Evolutionary conservation across 2,329 filamentous ascomycete genomes (phyloP), one percentile per base, ranked within the genome.

Genomic region (Xylariaceae sp.): DNA sequence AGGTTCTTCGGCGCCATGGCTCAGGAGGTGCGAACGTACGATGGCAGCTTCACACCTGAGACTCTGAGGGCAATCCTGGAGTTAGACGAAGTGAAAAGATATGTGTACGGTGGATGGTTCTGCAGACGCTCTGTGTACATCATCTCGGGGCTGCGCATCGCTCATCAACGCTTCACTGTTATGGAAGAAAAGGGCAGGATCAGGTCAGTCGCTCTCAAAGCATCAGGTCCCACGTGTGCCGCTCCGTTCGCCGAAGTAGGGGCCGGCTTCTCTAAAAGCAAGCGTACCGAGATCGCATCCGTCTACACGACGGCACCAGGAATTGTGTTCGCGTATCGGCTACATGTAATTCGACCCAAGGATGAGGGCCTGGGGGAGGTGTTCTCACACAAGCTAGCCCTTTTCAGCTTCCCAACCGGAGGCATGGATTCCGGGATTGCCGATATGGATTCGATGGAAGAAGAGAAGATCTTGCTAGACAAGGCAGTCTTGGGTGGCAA

Each of bases 321-420:
- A 9, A 53, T 53, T 31, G 50, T 53, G 30, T 47, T 53, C 44
- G 50, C 50, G 37, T 53, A 47, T 37, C 50, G 37, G 37, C 50
- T 53, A 6, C 50, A 52, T 19, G 30, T 42, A 7, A 47, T 52
- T 35, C 43, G 50, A 30, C 29, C 43, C 9, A 29, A 30, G 32
- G 29, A 37, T 27, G 34, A 37, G 4, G 44, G 50, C 12, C 3
- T 32, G 29, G 41, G 29, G 29, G 44, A 30, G n/a, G 29, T 52
- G 30, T 52, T 52, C 37, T 34, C n/a, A 3, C 32, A 47, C 26
- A 47, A 40, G 37, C 42, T n/a, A n/a, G 50, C 50, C n/a, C 47
- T 52, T 44, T 52, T 52, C 35, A 37, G 35, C 8, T 19, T 19
- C 19, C 19, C 19, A 19, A 19, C 19, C 19, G 19, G 19, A 19